Percentiles rank a stretch among this genome's conserved stretches.
Evolutionary conservation across 441 rosid genomes (phyloP).

Genomic region (Syzygium malaccense): DNA sequence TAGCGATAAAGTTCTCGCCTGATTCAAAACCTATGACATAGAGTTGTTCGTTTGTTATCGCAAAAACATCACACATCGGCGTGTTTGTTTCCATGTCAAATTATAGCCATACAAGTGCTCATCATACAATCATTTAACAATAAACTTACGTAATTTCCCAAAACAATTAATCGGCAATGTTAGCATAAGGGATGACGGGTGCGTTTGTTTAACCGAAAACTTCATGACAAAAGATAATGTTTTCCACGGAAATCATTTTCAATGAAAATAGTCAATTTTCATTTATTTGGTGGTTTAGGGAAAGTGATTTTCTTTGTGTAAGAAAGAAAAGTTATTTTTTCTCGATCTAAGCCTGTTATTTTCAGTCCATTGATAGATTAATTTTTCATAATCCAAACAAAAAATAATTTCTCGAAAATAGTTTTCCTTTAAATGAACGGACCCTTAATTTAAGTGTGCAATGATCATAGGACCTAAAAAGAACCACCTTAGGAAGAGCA

Average conservation of each 20-base stretch:
- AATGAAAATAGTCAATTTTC: too few species aligned
- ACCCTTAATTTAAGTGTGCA: background rate
- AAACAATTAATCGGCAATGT: background rate
- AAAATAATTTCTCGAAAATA: background rate
- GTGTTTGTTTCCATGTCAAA: too few species aligned
- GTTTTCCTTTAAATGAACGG: background rate
- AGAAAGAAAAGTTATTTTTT: accelerated
- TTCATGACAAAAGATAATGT: background rate
- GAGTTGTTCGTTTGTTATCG: too few species aligned
- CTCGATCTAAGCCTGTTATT: background rate
- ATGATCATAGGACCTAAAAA: background rate
- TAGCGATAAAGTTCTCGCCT: background rate
- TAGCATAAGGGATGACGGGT: accelerated
- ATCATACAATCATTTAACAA: background rate
- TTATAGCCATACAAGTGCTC: too few species aligned
- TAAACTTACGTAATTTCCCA: background rate
- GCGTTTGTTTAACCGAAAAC: background rate
- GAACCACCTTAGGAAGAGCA: background rate
- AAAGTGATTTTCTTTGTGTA: background rate
- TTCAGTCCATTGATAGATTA: background rate
- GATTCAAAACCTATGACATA: background rate
- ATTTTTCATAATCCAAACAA: accelerated
- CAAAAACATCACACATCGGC: too few species aligned
- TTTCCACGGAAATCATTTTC: too few species aligned
- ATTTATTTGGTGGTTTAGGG: accelerated